A percentile compares a stretch with the other conserved stretches of the same genome.
Conservation (phyloP, 2,329 filamentous ascomycete genomes). For the Didymella keratinophila region DNA sequence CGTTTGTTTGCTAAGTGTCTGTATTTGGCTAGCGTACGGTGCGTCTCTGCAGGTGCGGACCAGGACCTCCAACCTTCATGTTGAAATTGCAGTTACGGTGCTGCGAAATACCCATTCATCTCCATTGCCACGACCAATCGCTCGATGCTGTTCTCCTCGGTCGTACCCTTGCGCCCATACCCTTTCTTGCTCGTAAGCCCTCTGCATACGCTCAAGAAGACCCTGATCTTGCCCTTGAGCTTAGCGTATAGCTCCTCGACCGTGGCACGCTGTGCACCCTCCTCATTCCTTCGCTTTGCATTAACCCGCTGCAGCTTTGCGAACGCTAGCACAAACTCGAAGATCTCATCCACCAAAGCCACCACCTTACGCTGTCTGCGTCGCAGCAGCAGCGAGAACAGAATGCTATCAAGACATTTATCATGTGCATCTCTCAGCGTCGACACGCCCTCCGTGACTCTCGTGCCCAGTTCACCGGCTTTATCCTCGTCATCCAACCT, state of each 20-base stretch:
- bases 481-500: constrained; percentile 58
- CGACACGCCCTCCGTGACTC: constrained; percentile 67
- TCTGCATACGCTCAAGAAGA: constrained; percentile 77
- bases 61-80: too few relatives aligned
- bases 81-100: neutral
- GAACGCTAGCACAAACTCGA: constrained; percentile 74
- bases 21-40: too few relatives aligned
- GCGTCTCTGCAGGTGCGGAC: too few relatives aligned
- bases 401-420: constrained; percentile 75
- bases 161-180: constrained; percentile 46
- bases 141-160: constrained; percentile 67
- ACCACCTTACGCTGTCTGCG: constrained; percentile 78
- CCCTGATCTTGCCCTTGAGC: constrained; percentile 75
- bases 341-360: constrained; percentile 78
- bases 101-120: constrained; percentile 70
- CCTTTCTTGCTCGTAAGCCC: constrained; percentile 70
- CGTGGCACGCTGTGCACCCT: constrained; percentile 4
- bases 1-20: too few relatives aligned
- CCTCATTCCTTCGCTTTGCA: neutral
- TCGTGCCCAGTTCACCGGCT: constrained; percentile 57
- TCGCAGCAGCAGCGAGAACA: constrained; percentile 75
- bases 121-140: constrained; percentile 74
- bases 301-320: constrained; percentile 41
- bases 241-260: constrained; percentile 64
- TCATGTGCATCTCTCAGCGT: constrained; percentile 75